phyloP scores from a whole-genome alignment of 305 asterid species.

The Fraxinus xanthoxyloides region DNA sequence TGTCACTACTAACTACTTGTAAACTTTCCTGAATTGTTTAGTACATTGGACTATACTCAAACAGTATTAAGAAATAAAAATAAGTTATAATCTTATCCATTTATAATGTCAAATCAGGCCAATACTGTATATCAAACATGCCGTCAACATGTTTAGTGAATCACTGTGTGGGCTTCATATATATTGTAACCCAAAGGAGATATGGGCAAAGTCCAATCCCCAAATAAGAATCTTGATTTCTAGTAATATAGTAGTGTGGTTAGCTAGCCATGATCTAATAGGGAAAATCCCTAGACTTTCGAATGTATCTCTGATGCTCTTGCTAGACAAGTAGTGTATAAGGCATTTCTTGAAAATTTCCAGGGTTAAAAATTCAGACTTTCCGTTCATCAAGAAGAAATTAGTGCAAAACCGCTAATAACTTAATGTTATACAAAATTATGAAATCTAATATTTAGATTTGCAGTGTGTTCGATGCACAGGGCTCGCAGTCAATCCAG shows the following conservation, averaged over 20 bases:
- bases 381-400: neutral
- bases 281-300: neutral
- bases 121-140: neutral
- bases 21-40: neutral
- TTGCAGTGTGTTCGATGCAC: neutral
- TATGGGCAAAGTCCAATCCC: conserved; percentile 8
- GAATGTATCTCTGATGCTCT: neutral
- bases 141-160: neutral
- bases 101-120: neutral
- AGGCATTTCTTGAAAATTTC: neutral
- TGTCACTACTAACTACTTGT: neutral
- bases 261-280: neutral
- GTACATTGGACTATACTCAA: neutral
- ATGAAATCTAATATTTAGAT: neutral
- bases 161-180: neutral
- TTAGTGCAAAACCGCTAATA: neutral
- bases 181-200: neutral
- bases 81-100: neutral
- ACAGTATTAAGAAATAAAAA: neutral
- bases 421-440: neutral
- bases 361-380: neutral
- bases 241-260: neutral
- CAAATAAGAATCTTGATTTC: neutral
- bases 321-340: neutral
- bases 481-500: neutral